A percentile compares a stretch with the other conserved stretches of the same genome.
These are phyloP conservation scores for Irpex sp. DNA, from an alignment of 1,284 basidiomycete species.

Conservation along the genomic window DNA sequence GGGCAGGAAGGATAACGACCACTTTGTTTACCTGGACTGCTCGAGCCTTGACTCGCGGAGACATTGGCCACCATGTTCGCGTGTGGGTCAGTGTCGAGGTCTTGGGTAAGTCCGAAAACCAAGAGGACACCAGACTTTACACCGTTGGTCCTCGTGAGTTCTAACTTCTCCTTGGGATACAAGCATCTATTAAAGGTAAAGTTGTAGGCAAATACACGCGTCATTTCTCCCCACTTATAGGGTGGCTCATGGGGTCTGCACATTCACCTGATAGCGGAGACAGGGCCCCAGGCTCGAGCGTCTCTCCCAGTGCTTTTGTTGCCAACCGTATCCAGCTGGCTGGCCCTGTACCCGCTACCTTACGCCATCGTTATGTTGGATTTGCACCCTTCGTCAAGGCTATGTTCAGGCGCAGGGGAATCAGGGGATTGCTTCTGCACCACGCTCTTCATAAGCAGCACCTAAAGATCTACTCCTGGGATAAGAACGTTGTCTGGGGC, in stretches of 20 bases:
- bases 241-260: slow-evolving; percentile 20
- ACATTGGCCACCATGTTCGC: slow-evolving; percentile 24
- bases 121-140: slow-evolving; percentile 35
- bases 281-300: slow-evolving; percentile 10
- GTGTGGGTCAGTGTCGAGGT: slow-evolving; percentile 32
- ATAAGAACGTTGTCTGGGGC: slow-evolving; percentile 36
- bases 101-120: slow-evolving; percentile 28
- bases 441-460: slow-evolving; percentile 41
- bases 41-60: slow-evolving; percentile 19
- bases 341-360: slow-evolving; percentile 40
- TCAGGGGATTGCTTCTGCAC: slow-evolving; percentile 36
- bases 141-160: slow-evolving; percentile 36
- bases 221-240: slow-evolving; percentile 32
- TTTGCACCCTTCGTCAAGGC: slow-evolving; percentile 39
- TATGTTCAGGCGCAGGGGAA: slow-evolving; percentile 37
- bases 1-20: slow-evolving; percentile 31
- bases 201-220: slow-evolving; percentile 26
- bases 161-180: neutral
- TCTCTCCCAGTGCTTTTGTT: slow-evolving; percentile 34
- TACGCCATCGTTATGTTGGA: slow-evolving; percentile 44
- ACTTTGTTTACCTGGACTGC: slow-evolving; percentile 30
- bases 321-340: slow-evolving; percentile 42
- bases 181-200: neutral
- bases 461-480: slow-evolving; percentile 39
- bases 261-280: slow-evolving; percentile 9